A percentile compares a stretch with the other conserved stretches of the same genome.
phyloP scores from a whole-genome alignment of 805 yeast species.

The Kodamaea jinghongensis region DNA sequence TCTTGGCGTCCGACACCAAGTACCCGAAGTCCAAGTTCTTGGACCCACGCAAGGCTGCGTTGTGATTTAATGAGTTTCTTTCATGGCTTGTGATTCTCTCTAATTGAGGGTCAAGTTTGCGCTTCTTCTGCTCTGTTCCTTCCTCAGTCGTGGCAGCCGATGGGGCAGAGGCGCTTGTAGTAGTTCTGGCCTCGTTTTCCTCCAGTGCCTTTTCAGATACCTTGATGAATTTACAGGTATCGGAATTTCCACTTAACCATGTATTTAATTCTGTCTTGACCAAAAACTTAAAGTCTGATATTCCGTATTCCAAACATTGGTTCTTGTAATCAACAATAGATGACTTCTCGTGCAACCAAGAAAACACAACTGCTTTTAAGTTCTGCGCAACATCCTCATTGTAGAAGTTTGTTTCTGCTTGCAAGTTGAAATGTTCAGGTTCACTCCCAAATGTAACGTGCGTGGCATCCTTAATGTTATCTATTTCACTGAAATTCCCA shows the following conservation, averaged over 20 bases:
- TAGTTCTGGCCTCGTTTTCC: neutral
- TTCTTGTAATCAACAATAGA: slow-evolving; percentile 79
- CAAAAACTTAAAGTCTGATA: slow-evolving; percentile 73
- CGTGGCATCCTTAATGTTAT: slow-evolving; percentile 34
- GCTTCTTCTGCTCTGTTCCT: slow-evolving; percentile 10
- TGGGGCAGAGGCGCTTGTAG: slow-evolving; percentile 16
- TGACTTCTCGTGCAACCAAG: slow-evolving; percentile 74
- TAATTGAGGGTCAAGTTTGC: slow-evolving; percentile 46
- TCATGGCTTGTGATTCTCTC: slow-evolving; percentile 47
- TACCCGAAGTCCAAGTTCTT: slow-evolving; percentile 67
- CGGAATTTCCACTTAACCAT: slow-evolving; percentile 73
- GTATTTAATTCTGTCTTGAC: slow-evolving; percentile 82
- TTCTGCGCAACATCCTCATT: slow-evolving; percentile 48
- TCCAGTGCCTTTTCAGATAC: slow-evolving; percentile 13
- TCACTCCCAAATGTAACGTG: slow-evolving; percentile 29
- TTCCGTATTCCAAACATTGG: slow-evolving; percentile 60
- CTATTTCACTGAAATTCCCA: slow-evolving; percentile 11
- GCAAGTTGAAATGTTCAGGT: slow-evolving; percentile 30
- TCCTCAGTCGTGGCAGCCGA: slow-evolving; percentile 5
- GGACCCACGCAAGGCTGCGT: slow-evolving; percentile 60
- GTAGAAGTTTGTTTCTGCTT: slow-evolving; percentile 52
- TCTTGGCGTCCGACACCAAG: slow-evolving; percentile 64
- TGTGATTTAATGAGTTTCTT: slow-evolving; percentile 54
- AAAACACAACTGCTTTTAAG: slow-evolving; percentile 63
- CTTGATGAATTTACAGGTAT: slow-evolving; percentile 53